Conservation (phyloP, 1,139 yeast genomes). For the Protomyces inouyei region DNA sequence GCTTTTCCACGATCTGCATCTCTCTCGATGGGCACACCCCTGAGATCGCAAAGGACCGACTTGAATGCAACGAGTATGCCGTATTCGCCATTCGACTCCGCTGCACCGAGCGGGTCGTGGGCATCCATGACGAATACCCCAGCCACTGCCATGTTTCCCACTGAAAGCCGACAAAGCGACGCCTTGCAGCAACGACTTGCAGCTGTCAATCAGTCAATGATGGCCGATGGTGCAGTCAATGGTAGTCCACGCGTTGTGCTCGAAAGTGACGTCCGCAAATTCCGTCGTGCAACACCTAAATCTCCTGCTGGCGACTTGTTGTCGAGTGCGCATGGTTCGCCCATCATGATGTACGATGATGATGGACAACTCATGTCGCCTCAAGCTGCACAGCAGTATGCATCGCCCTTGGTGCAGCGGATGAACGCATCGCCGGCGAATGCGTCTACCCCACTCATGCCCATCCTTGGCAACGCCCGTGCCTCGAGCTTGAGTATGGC, state of each 20-base stretch:
- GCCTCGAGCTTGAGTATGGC: not conserved
- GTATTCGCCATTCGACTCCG: conserved; percentile 30
- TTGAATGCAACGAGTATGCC: conserved; percentile 19
- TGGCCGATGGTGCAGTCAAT: conserved; percentile 5
- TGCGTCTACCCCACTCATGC: not conserved
- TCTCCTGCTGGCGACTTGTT: conserved; percentile 3
- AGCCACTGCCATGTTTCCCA: conserved; percentile 26
- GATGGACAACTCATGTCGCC: conserved; percentile 29
- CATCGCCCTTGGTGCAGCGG: conserved; percentile 12
- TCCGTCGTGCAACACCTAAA: conserved; percentile 33
- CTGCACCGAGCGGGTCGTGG: conserved; percentile 29
- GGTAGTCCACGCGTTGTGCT: conserved; percentile 28
- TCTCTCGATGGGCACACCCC: conserved; percentile 13
- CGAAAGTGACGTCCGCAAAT: conserved; percentile 38
- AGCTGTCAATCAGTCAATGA: conserved; percentile 24
- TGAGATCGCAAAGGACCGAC: conserved; percentile 12
- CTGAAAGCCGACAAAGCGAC: conserved; percentile 1
- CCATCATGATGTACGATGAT: conserved; percentile 30
- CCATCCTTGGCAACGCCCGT: not conserved
- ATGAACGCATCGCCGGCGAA: not conserved
- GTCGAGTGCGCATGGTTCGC: conserved; percentile 6
- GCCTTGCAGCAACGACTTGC: conserved; percentile 41
- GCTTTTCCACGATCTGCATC: conserved; percentile 12
- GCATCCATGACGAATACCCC: conserved; percentile 34
- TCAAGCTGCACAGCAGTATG: conserved; percentile 11